These are phyloP conservation scores for Hymenoscyphus albidus DNA, from an alignment of 2,329 filamentous ascomycete species.

Conservation along the genomic window DNA sequence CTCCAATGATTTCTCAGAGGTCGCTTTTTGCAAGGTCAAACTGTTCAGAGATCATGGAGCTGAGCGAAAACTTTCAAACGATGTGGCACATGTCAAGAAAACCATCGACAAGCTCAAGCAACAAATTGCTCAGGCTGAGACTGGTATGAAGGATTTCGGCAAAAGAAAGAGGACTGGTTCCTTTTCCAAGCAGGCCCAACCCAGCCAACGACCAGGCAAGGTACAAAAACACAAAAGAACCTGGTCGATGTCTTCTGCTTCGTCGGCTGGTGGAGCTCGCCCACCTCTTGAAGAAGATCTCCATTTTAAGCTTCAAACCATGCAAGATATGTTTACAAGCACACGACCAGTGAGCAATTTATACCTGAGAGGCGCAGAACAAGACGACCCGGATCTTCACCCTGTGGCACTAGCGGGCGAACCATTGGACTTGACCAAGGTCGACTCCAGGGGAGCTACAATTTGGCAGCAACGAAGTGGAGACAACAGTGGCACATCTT, in stretches of 20 bases:
- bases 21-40: slow-evolving; percentile 95
- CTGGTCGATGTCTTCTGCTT: slow-evolving; percentile 87
- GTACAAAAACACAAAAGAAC: slow-evolving; percentile 86
- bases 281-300: slow-evolving; percentile 68
- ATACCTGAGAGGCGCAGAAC: slow-evolving; percentile 71
- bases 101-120: slow-evolving; percentile 95
- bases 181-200: slow-evolving; percentile 40
- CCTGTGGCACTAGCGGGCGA: slow-evolving; percentile 72
- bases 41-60: slow-evolving; percentile 95
- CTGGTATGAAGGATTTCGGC: slow-evolving; percentile 61
- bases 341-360: slow-evolving; percentile 74
- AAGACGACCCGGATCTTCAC: slow-evolving; percentile 75
- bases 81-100: slow-evolving; percentile 92
- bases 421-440: slow-evolving; percentile 54
- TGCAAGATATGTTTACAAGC: slow-evolving; percentile 87
- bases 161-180: slow-evolving; percentile 59
- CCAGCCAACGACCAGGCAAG: slow-evolving; percentile 67
- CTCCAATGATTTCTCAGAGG: slow-evolving; percentile 56
- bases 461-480: slow-evolving; percentile 45
- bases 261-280: slow-evolving; percentile 52
- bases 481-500: slow-evolving; percentile 52
- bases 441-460: slow-evolving; percentile 36
- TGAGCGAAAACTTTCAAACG: slow-evolving; percentile 90
- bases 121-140: slow-evolving; percentile 77
- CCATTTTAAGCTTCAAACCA: slow-evolving; percentile 70